Evolutionary conservation across 257 asterid genomes (phyloP), one percentile per base, ranked within the genome.

Genomic region (Solanum commersonii): DNA sequence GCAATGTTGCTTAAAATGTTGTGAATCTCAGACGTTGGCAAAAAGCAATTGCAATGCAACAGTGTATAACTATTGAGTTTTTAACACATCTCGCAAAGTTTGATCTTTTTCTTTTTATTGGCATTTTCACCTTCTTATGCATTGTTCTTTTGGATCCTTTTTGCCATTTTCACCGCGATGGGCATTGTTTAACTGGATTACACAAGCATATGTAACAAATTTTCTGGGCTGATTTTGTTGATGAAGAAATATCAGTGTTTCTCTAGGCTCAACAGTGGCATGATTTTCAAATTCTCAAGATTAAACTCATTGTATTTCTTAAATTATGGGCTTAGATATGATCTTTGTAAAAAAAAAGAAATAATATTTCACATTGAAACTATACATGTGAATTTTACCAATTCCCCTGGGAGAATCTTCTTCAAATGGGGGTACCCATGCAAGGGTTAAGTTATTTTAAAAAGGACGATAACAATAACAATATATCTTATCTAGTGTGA

Each of bases 401-500:
- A 65, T 0, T 65, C 0, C 37, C 22, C 10, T 27, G 0, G 23
- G 38, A 70, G n/a, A 70, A 70, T 70, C 12, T 1, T 70, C 38
- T 70, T 29, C 38, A 3, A 29, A 70, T 29, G 37, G 77, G 38
- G 77, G 37, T 7, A 29, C 12, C 74, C 38, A 29, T 29, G 77
- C 77, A 3, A 70, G 11, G 38, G 23, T 29, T 15, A 15, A 70
- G 23, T 70, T 70, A 3, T 70, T 52, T 52, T 1, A 0, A 12
- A 25, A 67, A 8, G 0, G 8, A 29, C 10, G 22, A 68, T 0
- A 5, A 68, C 14, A 6, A 68, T 13, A 65, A 2, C 13, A 65
- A 65, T 10, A 25, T 11, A 25, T 25, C 1, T 0, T 11, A 25
- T 25, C 1, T 0, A 1, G 8, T 25, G 34, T 65, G 9, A 25